phyloP scores from a whole-genome alignment of 345 rosid genomes.

The Camelina sativa region DNA sequence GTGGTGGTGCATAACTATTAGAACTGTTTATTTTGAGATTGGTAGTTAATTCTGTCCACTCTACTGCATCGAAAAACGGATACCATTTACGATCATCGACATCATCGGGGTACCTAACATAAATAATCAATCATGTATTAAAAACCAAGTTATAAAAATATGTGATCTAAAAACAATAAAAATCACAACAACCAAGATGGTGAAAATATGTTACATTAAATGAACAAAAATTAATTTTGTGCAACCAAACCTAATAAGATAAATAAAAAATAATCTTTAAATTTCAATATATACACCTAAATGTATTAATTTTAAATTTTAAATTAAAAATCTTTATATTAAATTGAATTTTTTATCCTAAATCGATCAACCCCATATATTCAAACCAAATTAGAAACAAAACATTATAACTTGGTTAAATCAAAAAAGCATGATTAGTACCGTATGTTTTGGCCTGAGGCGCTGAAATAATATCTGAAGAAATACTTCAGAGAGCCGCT shows the following conservation, averaged over 20 bases:
- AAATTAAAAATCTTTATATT: neutral
- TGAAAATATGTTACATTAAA: neutral
- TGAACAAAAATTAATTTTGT: neutral
- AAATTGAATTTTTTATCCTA: neutral
- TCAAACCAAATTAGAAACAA: neutral
- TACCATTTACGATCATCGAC: slow-evolving; percentile 42
- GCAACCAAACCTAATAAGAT: neutral
- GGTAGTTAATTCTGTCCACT: slow-evolving; percentile 37
- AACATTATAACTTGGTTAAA: neutral
- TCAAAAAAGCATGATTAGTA: neutral
- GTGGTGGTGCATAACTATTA: slow-evolving; percentile 21
- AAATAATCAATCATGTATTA: neutral
- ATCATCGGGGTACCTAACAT: slow-evolving; percentile 38
- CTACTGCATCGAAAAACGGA: neutral
- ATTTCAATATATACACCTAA: neutral
- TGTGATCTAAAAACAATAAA: neutral
- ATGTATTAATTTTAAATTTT: too few relatives aligned
- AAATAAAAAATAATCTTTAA: neutral
- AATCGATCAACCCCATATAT: neutral
- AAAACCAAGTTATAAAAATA: neutral
- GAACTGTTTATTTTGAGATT: slow-evolving; percentile 22
- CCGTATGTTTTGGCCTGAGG: slow-evolving; percentile 23
- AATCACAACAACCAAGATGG: neutral
- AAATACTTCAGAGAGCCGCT: slow-evolving; percentile 29
- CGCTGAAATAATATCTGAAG: slow-evolving; percentile 38